Evolutionary conservation across 352 stramenopile species (phyloP).

Genomic region (Phytophthora ramorum): DNA sequence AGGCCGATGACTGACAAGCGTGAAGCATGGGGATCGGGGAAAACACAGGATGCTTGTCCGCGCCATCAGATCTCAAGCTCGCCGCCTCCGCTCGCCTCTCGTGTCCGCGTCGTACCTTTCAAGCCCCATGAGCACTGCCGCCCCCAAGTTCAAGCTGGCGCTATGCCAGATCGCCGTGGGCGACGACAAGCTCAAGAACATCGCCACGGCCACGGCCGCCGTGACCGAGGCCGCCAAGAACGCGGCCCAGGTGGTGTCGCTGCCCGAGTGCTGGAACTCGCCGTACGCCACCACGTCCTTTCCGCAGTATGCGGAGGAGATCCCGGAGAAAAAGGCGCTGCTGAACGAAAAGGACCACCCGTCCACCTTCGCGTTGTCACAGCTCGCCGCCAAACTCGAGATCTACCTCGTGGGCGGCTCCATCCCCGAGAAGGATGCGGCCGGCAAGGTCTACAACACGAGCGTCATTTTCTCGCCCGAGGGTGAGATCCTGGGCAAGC

Average conservation of each 20-base stretch:
- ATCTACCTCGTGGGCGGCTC: slow-evolving; percentile 98
- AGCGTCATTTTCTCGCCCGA: slow-evolving; percentile 96
- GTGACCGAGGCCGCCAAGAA: slow-evolving; percentile 77
- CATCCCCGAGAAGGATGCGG: slow-evolving; percentile 92
- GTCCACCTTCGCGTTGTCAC: slow-evolving; percentile 89
- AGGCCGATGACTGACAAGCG: not conserved
- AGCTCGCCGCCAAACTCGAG: slow-evolving; percentile 89
- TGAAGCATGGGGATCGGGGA: slow-evolving; percentile 22
- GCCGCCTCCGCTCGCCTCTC: slow-evolving; percentile 21
- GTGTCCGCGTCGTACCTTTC: slow-evolving; percentile 14
- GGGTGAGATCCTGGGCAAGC: slow-evolving; percentile 97
- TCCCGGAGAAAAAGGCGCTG: slow-evolving; percentile 81
- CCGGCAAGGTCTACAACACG: slow-evolving; percentile 98
- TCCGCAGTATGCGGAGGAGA: slow-evolving; percentile 96
- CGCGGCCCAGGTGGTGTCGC: slow-evolving; percentile 88
- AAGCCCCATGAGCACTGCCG: slow-evolving; percentile 50
- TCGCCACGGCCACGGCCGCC: slow-evolving; percentile 72
- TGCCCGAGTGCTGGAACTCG: slow-evolving; percentile 97
- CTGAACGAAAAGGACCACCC: slow-evolving; percentile 72
- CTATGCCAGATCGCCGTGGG: slow-evolving; percentile 97
- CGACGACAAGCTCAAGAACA: slow-evolving; percentile 86
- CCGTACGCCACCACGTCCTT: slow-evolving; percentile 98
- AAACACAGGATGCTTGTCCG: slow-evolving; percentile 33
- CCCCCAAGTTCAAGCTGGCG: slow-evolving; percentile 90
- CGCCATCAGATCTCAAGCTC: slow-evolving; percentile 40